A percentile compares a stretch with the other conserved stretches of the same genome.
phyloP scores from a whole-genome alignment of 495 filamentous ascomycete species.

The Aspergillus mulundensis region DNA sequence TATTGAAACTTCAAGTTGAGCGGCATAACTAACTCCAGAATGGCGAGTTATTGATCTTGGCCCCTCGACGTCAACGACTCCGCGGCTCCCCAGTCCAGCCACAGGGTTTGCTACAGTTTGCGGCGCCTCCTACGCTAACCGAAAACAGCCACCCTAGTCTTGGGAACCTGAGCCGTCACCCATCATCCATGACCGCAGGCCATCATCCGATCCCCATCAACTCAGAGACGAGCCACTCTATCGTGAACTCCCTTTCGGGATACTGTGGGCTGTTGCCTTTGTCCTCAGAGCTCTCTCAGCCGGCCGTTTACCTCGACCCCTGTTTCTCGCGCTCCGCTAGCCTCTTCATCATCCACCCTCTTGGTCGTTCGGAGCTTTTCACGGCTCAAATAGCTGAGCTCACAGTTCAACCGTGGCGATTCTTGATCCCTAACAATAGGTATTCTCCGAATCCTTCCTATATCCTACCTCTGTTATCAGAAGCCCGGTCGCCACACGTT shows the following conservation, averaged over 20 bases:
- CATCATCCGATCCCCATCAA: conserved; percentile 26
- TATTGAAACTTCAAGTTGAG: background rate
- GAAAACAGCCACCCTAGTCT: conserved; percentile 42
- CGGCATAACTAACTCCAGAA: background rate
- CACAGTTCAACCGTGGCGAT: conserved; percentile 48
- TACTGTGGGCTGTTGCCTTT: conserved; percentile 26
- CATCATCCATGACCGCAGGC: conserved; percentile 21
- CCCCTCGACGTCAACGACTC: background rate
- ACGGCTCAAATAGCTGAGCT: conserved; percentile 39
- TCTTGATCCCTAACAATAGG: conserved; percentile 49
- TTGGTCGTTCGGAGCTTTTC: conserved; percentile 35
- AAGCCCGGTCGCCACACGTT: conserved; percentile 20
- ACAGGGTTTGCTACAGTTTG: conserved; percentile 22
- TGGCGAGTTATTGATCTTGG: background rate
- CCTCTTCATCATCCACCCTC: conserved; percentile 24
- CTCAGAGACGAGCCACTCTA: conserved; percentile 20
- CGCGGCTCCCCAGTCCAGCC: conserved; percentile 17
- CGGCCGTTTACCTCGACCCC: conserved; percentile 17
- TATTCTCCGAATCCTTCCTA: conserved; percentile 28
- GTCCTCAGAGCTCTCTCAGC: conserved; percentile 20
- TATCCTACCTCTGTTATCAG: conserved; percentile 22
- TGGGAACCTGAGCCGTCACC: conserved; percentile 32
- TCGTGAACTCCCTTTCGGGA: conserved; percentile 26
- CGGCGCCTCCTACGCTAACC: conserved; percentile 32
- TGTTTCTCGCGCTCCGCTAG: conserved; percentile 21